Evolutionary conservation across 176 grass and related monocot species (phyloP).

Genomic region (Zizania latifolia): DNA sequence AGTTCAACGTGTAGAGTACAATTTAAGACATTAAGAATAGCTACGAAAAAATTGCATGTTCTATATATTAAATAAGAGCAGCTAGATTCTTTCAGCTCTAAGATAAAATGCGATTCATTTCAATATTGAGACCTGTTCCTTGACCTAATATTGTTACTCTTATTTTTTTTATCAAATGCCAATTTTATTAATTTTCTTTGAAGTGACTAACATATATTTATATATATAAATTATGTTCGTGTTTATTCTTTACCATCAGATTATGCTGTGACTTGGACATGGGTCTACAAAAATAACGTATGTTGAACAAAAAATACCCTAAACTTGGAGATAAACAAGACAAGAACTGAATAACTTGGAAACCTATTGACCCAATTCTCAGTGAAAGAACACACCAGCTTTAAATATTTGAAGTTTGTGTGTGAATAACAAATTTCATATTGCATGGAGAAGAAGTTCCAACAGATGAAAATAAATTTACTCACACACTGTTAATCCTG

Average conservation of each 20-base stretch:
- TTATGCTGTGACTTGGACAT: not conserved
- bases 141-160: not conserved
- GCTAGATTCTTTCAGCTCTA: not conserved
- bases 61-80: not conserved
- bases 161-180: not conserved
- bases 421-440: not conserved
- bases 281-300: not conserved
- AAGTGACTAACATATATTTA: not conserved
- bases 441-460: too few relatives aligned
- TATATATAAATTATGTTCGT: not conserved
- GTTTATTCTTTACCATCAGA: not conserved
- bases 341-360: not conserved
- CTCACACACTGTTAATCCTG: too few relatives aligned
- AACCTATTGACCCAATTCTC: not conserved
- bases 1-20: not conserved
- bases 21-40: not conserved
- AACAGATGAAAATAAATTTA: too few relatives aligned
- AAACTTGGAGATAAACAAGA: not conserved
- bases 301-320: conserved; percentile 9
- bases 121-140: not conserved
- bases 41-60: not conserved
- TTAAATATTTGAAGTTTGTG: not conserved
- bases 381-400: not conserved
- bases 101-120: not conserved
- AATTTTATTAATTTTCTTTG: not conserved